phyloP scores from a whole-genome alignment of 1,284 basidiomycete genomes.

The Ceratobasidium sp. region DNA sequence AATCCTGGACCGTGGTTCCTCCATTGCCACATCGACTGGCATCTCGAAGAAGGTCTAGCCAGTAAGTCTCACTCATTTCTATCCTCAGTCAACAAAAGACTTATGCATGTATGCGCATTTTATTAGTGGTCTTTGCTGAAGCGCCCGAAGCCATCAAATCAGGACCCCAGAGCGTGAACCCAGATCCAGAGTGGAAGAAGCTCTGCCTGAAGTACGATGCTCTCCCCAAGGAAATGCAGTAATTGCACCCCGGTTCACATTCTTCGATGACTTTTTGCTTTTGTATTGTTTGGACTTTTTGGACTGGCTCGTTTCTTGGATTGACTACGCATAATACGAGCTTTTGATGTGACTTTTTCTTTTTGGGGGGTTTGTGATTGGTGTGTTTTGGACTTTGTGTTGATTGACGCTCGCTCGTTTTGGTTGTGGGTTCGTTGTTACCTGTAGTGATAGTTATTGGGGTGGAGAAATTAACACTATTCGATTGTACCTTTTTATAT shows the following conservation, averaged over 20 bases:
- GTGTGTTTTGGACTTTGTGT: too few relatives aligned
- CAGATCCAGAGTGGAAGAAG: slow-evolving; percentile 12
- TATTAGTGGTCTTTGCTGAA: slow-evolving; percentile 36
- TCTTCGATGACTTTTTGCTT: background rate
- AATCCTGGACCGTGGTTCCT: slow-evolving; percentile 60
- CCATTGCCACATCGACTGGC: slow-evolving; percentile 64
- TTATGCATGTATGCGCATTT: slow-evolving; percentile 23
- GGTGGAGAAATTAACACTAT: too few relatives aligned
- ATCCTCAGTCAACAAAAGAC: background rate
- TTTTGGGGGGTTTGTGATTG: too few relatives aligned
- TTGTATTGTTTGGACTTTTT: slow-evolving; percentile 6
- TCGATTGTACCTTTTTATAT: too few relatives aligned
- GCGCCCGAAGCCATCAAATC: slow-evolving; percentile 23
- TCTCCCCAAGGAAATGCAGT: slow-evolving; percentile 5
- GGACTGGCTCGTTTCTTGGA: slow-evolving; percentile 20
- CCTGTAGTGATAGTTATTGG: too few relatives aligned
- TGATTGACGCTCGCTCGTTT: too few relatives aligned
- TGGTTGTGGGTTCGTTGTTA: too few relatives aligned
- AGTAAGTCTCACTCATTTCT: slow-evolving; percentile 50
- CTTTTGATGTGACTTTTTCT: too few relatives aligned
- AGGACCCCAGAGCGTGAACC: slow-evolving; percentile 1
- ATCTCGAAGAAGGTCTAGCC: slow-evolving; percentile 53
- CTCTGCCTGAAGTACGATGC: slow-evolving; percentile 34
- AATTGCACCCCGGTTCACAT: background rate
- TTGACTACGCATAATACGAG: background rate